Evolutionary conservation across 768 basidiomycete genomes (phyloP), one percentile per base, ranked within the genome.

Genomic region (Calocybe gangraenosa): DNA sequence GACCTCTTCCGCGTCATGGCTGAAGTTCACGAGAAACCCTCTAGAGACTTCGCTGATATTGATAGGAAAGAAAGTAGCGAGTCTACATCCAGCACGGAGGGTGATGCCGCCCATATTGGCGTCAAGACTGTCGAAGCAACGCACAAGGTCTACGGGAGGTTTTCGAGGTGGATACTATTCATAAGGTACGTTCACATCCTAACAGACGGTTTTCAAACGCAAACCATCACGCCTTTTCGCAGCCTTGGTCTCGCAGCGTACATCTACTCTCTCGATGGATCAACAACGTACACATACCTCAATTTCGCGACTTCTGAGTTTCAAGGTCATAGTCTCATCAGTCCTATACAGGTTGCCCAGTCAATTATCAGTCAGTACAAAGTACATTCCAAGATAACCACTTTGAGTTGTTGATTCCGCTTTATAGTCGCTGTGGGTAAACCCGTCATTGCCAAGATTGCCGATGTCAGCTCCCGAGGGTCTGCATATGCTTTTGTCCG

Each of bases 251-350:
- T 86, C 0, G 82, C 84, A 0, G 77, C 84, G 1, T 90, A 87
- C 59, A 81, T 87, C 46, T 90, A 88, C 61, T 85, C 85, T 0
- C 70, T 90, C 22, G 87, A 88, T 48, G 70, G 76, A 17, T 73
- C 76, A 14, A 88, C 86, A 6, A 88, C 86, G 1, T 82, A 68
- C 52, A 74, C 71, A 42, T 88, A 86, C 60, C 73, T 84, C 21
- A 60, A 65, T 37, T 80, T 73, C 46, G 82, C 84, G 10, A 68
- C 72, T 13, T 79, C 77, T 13, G 65, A 64, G 20, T 78, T 82
- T 38, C 65, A 65, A 3, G 63, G 70, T 32, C 81, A 82, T 55
- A 76, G 74, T 48, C 63, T 80, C 5, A 67, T 83, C 35, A 69
- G 74, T 15, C 70, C 80, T 3, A 78, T 84, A 37, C 67, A 75